Percentiles rank a stretch among this genome's conserved stretches.
Conservation (phyloP, 176 grass and related monocot genomes). For the Juncus effusus region DNA sequence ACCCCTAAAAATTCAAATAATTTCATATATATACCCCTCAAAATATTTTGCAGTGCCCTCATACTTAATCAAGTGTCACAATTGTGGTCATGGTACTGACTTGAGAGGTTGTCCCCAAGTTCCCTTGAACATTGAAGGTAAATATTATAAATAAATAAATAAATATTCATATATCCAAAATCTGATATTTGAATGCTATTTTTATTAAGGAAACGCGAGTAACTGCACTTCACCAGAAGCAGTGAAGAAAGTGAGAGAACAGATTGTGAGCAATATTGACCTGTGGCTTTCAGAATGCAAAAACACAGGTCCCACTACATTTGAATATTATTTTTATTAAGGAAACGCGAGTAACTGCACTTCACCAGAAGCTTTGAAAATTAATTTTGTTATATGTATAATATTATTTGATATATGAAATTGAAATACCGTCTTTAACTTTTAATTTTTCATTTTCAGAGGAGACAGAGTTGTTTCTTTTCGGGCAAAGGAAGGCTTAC, state of each 20-base stretch:
- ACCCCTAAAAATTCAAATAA: too few relatives aligned
- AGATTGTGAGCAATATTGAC: constrained; percentile 61
- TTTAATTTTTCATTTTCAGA: not conserved
- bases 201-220: constrained; percentile 55
- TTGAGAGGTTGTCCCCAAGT: constrained; percentile 82
- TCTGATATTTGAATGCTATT: constrained; percentile 18
- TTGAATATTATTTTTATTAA: constrained; percentile 34
- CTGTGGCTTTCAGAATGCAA: constrained; percentile 80
- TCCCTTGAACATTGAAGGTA: constrained; percentile 84
- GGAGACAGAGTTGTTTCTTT: not conserved
- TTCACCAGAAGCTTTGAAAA: constrained; percentile 39
- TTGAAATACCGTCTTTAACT: not conserved
- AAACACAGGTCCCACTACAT: constrained; percentile 18
- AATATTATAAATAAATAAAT: not conserved
- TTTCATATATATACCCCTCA: too few relatives aligned
- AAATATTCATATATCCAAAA: constrained; percentile 9
- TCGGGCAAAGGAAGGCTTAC: not conserved
- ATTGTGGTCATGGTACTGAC: constrained; percentile 92
- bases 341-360: constrained; percentile 72
- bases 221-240: constrained; percentile 68
- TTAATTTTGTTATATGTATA: too few relatives aligned
- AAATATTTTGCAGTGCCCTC: constrained; percentile 67
- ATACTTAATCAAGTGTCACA: constrained; percentile 76
- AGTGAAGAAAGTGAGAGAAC: constrained; percentile 58
- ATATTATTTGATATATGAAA: too few relatives aligned